Evolutionary conservation across 2,329 filamentous ascomycete species (phyloP).

Genomic region (Diaporthe citri): DNA sequence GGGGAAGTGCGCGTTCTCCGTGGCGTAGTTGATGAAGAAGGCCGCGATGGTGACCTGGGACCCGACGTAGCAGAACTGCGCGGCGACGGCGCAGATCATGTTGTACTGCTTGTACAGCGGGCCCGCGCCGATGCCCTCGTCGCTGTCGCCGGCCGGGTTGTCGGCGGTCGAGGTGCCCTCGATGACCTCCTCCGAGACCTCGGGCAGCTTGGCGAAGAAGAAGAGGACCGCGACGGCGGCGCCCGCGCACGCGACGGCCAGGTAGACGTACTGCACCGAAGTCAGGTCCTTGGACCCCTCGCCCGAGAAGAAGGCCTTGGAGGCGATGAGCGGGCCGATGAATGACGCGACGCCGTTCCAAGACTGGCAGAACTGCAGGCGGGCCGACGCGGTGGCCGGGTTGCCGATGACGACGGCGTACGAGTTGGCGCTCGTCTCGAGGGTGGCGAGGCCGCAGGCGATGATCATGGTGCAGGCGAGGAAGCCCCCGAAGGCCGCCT

Average conservation of each 20-base stretch:
- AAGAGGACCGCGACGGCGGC: slow-evolving; percentile 69
- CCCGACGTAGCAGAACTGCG: slow-evolving; percentile 75
- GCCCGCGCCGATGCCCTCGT: slow-evolving; percentile 57
- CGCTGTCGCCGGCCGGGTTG: slow-evolving; percentile 62
- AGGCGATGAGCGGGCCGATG: slow-evolving; percentile 69
- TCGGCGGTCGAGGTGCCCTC: slow-evolving; percentile 69
- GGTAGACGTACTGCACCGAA: slow-evolving; percentile 75
- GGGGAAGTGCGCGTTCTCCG: slow-evolving; percentile 46
- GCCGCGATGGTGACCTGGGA: slow-evolving; percentile 67
- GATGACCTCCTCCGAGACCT: slow-evolving; percentile 51
- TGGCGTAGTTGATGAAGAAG: slow-evolving; percentile 67
- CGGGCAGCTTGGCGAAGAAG: slow-evolving; percentile 63
- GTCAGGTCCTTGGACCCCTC: slow-evolving; percentile 62
- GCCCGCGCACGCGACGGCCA: slow-evolving; percentile 72
- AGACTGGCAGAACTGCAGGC: slow-evolving; percentile 70
- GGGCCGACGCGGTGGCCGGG: slow-evolving; percentile 41
- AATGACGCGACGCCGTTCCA: slow-evolving; percentile 71
- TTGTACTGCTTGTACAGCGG: slow-evolving; percentile 70
- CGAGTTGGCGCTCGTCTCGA: slow-evolving; percentile 72
- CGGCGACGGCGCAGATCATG: slow-evolving; percentile 70
- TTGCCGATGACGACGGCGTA: slow-evolving; percentile 33
- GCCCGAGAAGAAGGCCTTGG: slow-evolving; percentile 72
- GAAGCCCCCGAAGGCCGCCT: slow-evolving; percentile 70
- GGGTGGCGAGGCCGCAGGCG: slow-evolving; percentile 56
- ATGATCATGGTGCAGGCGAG: slow-evolving; percentile 67